These are phyloP conservation scores for Eimeria falciformis DNA, from an alignment of 169 alveolate genomes.

Conservation along the genomic window DNA sequence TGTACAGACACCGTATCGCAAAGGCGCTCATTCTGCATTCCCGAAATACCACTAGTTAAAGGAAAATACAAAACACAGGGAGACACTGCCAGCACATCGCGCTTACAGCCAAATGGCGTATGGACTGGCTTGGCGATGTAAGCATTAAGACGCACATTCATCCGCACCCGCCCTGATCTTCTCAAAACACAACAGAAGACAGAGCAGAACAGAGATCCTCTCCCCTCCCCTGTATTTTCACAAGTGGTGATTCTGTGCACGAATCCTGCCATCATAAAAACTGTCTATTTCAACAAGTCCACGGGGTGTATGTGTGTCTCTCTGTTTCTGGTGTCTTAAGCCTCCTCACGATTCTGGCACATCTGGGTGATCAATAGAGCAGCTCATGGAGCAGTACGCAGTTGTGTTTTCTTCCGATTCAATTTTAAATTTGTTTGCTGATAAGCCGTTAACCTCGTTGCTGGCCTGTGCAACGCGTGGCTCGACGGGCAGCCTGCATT, in stretches of 20 bases:
- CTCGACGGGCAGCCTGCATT: slow-evolving; percentile 72
- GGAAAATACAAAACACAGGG: background rate
- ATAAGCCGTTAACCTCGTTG: background rate
- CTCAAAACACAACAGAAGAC: background rate
- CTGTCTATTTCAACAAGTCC: background rate
- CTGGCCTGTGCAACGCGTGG: slow-evolving; percentile 6
- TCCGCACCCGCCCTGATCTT: slow-evolving; percentile 74
- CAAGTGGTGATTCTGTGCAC: no score
- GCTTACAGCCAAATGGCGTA: slow-evolving; percentile 83
- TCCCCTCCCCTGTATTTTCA: background rate
- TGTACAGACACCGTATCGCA: background rate
- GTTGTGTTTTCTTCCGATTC: slow-evolving; percentile 64
- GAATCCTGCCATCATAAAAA: no score
- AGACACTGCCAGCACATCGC: background rate
- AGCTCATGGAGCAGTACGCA: slow-evolving; percentile 81
- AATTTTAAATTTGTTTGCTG: background rate
- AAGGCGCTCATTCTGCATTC: background rate
- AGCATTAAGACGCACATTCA: slow-evolving; percentile 82
- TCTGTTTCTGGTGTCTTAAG: background rate
- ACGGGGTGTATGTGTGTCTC: background rate
- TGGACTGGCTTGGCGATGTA: slow-evolving; percentile 83
- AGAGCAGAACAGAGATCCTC: background rate
- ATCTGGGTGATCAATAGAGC: slow-evolving; percentile 83
- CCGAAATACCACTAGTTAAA: background rate
- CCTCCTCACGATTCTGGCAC: slow-evolving; percentile 80